Evolutionary conservation across 352 stramenopile species (phyloP), one percentile per base, ranked within the genome.

Genomic region (Globisporangium irregulare): DNA sequence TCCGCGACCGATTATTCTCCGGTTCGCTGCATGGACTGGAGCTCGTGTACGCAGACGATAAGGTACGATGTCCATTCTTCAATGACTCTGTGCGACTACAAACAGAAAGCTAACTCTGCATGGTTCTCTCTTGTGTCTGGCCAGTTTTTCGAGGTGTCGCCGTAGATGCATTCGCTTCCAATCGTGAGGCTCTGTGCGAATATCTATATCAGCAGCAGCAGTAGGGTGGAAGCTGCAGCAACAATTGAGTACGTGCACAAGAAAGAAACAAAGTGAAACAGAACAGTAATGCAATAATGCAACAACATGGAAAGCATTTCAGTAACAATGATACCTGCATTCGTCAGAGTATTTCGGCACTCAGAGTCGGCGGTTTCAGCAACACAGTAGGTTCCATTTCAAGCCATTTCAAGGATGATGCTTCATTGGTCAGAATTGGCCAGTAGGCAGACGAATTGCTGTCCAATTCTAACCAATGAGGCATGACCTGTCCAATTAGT

Each of bases 21-120:
- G 85, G 86, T 58, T 70, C 71, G 29, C 71, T 93, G 55, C 85
- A 90, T 59, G 85, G 78, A 22, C 54, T 95, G 25, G 87, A 95
- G 69, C 74, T 95, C 46, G 87, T 80, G 10, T 95, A 93, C 48
- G 75, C 79, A 9, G 75, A 78, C 46, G 84, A 95, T 74, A 74
- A 84, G 73, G 87, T 95, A 80, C 62, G 73, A 29, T 5, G 22
- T 27, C 15, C 12, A n/a, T 22, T 50, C 7, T 48, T 48, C 6
- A n/a, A 8, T 48, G 41, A 48, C 41, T 48, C 1, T 48, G 12
- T 48, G 12, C 15, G 5, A 46, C 38, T 15, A 20, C 38, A 46
- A 46, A 8, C 27, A 25, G 5, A 14, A 43, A 43, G 24, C 55
- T 60, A 46, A 65, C 27, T 46, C 1, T 53, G 32, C 50, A 7